Evolutionary conservation across 805 yeast genomes (phyloP).

Genomic region (Metschnikowia bowlesiae): DNA sequence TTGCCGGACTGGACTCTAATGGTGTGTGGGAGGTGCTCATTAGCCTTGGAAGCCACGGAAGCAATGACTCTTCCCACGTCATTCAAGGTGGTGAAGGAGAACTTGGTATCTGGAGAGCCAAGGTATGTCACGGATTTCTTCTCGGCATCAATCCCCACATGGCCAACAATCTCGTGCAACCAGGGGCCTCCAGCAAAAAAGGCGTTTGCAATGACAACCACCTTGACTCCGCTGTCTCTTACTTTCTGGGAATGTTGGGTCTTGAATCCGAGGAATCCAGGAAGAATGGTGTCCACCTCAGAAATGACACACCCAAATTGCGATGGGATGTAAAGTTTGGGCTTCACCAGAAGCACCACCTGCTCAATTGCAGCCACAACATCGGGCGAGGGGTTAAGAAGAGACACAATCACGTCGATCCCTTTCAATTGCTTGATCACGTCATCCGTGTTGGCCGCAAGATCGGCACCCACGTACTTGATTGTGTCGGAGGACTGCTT

Average conservation of each 20-base stretch:
- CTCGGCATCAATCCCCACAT: slow-evolving; percentile 32
- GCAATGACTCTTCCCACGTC: slow-evolving; percentile 47
- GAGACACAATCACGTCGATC: too few relatives aligned
- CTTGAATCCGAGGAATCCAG: slow-evolving; percentile 23
- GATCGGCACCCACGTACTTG: too few relatives aligned
- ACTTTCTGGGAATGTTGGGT: slow-evolving; percentile 33
- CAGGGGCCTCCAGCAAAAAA: slow-evolving; percentile 34
- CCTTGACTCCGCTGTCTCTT: slow-evolving; percentile 44
- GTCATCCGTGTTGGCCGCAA: too few relatives aligned
- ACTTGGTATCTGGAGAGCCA: slow-evolving; percentile 36
- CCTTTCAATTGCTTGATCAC: too few relatives aligned
- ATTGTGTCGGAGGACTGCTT: too few relatives aligned
- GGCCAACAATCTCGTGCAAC: slow-evolving; percentile 30
- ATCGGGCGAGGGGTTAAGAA: too few relatives aligned
- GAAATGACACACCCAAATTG: too few relatives aligned
- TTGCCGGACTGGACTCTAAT: slow-evolving; percentile 40
- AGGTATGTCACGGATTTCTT: slow-evolving; percentile 32
- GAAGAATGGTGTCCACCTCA: too few relatives aligned
- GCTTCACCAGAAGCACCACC: too few relatives aligned
- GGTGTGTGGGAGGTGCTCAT: slow-evolving; percentile 36
- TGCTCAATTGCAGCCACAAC: too few relatives aligned
- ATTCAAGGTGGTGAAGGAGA: slow-evolving; percentile 13
- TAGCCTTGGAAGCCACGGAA: slow-evolving; percentile 31
- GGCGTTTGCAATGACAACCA: slow-evolving; percentile 39
- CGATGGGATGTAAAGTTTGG: too few relatives aligned